Conservation (phyloP, 2,329 filamentous ascomycete species). For the Sarocladium kiliense region DNA sequence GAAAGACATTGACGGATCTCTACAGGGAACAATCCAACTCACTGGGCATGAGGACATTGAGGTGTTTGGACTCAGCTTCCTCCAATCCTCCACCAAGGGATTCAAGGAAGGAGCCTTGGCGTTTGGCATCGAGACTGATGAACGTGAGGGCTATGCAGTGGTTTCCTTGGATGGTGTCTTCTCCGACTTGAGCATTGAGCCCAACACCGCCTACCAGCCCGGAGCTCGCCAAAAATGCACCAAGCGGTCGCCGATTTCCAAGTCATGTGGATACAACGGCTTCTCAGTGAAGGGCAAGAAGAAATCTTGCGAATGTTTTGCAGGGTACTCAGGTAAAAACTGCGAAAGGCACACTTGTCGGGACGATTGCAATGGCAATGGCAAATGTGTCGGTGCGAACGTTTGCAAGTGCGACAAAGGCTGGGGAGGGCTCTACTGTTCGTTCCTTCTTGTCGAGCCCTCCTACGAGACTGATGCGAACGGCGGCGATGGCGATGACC, state of each 20-base stretch:
- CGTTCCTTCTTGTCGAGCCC: constrained; percentile 36
- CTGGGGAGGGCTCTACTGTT: constrained; percentile 41
- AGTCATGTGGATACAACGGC: constrained; percentile 30
- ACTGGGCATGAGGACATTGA: constrained; percentile 36
- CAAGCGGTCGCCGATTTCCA: constrained; percentile 23
- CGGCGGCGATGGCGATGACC: constrained; percentile 41
- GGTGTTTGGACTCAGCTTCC: constrained; percentile 34
- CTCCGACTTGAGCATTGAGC: constrained; percentile 23
- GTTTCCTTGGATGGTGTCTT: constrained; percentile 32
- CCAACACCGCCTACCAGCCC: constrained; percentile 34
- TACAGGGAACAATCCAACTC: constrained; percentile 27
- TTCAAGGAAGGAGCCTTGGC: constrained; percentile 34
- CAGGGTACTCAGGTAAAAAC: constrained; percentile 30
- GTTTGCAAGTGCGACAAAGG: constrained; percentile 33
- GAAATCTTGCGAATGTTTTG: constrained; percentile 34
- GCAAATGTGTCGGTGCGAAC: constrained; percentile 35
- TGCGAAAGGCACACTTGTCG: constrained; percentile 33
- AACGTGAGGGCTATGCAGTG: constrained; percentile 32
- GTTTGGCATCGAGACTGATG: constrained; percentile 35
- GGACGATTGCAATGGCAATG: constrained; percentile 35
- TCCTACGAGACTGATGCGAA: constrained; percentile 37
- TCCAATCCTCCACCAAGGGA: constrained; percentile 27
- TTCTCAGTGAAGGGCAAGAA: constrained; percentile 25
- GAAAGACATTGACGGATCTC: not conserved
- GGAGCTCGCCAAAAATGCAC: constrained; percentile 18